A percentile compares a stretch with the other conserved stretches of the same genome.
Evolutionary conservation across 345 rosid species (phyloP).

Genomic region (Schrenkiella parvula): DNA sequence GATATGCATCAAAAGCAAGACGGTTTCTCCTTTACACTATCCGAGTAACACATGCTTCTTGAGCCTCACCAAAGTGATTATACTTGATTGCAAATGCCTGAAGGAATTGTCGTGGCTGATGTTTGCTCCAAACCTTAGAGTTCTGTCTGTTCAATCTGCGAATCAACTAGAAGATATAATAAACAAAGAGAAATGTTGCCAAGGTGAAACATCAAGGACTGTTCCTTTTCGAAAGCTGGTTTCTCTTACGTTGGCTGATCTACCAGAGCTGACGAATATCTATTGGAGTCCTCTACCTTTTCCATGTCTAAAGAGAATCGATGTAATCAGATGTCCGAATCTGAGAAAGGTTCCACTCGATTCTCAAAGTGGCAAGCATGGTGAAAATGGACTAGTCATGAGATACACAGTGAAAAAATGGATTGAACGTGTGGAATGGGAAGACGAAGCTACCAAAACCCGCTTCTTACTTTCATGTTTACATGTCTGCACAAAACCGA

Average conservation of each 20-base stretch:
- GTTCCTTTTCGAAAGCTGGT: neutral
- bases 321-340: neutral
- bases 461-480: neutral
- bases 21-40: neutral
- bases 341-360: constrained; percentile 8
- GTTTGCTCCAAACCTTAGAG: constrained; percentile 9
- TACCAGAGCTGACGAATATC: neutral
- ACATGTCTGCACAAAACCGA: neutral
- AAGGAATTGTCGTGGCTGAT: constrained; percentile 7
- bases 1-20: neutral
- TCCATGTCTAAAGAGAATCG: neutral
- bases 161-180: neutral
- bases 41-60: neutral
- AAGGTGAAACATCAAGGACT: neutral
- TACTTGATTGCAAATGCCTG: neutral
- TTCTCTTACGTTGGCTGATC: neutral
- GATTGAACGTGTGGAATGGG: constrained; percentile 4
- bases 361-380: neutral
- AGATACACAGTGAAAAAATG: neutral
- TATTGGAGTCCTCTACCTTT: neutral
- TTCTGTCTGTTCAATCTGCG: neutral
- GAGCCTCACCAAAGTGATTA: neutral
- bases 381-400: neutral
- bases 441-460: neutral
- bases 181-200: neutral